Evolutionary conservation across 208 protist genomes (phyloP).

Genomic region (Trichomonas vaginalis): DNA sequence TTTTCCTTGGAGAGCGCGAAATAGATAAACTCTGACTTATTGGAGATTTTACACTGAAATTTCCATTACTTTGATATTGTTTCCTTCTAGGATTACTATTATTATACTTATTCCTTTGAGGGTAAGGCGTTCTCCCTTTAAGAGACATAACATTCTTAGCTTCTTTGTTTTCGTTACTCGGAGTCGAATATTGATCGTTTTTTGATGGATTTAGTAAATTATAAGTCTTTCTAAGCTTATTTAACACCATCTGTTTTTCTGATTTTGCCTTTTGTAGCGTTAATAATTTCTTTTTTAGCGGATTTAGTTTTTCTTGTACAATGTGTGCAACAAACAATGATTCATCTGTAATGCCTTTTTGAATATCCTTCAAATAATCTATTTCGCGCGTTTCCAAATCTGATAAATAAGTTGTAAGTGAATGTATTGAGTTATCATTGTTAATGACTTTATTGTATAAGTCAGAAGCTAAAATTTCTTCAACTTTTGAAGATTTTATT

Average conservation of each 20-base stretch:
- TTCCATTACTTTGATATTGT: too few relatives aligned
- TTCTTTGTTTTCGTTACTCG: not conserved
- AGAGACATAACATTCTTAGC: too few relatives aligned
- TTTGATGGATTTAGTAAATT: not conserved
- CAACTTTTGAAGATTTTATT: not conserved
- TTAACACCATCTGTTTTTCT: not conserved
- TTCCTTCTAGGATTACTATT: too few relatives aligned
- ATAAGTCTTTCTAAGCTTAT: not conserved
- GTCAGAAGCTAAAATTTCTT: not conserved
- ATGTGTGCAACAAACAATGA: not conserved
- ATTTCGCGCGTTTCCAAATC: not conserved
- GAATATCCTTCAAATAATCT: not conserved
- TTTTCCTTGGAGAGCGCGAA: too few relatives aligned
- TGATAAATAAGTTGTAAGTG: not conserved
- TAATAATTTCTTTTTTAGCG: not conserved
- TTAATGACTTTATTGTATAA: not conserved
- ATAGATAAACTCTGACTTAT: too few relatives aligned
- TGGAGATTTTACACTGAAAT: too few relatives aligned
- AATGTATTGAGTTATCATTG: not conserved
- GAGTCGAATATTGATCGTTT: not conserved
- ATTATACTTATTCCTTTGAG: not conserved
- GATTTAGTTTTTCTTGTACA: not conserved
- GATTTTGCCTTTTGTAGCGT: not conserved
- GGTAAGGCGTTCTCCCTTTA: not conserved
- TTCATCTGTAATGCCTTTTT: not conserved